Evolutionary conservation across 176 grass and related monocot species (phyloP).

Genomic region (Lolium multiflorum): DNA sequence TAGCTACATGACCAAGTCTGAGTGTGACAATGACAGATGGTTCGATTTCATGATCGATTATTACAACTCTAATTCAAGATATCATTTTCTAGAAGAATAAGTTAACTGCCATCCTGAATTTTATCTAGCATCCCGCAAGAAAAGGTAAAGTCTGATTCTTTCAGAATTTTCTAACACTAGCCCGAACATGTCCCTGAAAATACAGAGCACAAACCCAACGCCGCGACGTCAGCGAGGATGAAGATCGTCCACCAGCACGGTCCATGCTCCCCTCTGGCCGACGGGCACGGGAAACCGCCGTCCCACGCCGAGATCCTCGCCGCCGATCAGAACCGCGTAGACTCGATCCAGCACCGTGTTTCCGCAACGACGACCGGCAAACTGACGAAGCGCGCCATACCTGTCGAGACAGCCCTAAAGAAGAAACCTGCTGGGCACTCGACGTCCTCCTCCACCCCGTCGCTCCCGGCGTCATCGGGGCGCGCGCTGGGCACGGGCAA

Average conservation of each 20-base stretch:
- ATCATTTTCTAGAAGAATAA: neutral
- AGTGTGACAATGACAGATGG: slow-evolving; percentile 33
- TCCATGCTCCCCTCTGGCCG: slow-evolving; percentile 65
- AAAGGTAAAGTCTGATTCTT: neutral
- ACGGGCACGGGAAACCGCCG: slow-evolving; percentile 8
- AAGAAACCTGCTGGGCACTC: slow-evolving; percentile 20
- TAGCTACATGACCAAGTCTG: slow-evolving; percentile 7
- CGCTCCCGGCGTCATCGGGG: slow-evolving; percentile 58
- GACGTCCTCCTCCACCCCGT: slow-evolving; percentile 16
- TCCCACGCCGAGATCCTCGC: slow-evolving; percentile 65
- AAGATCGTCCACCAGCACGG: slow-evolving; percentile 64
- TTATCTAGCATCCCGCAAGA: neutral
- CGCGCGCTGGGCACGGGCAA: slow-evolving; percentile 48
- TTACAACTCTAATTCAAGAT: neutral
- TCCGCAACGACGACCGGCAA: slow-evolving; percentile 11
- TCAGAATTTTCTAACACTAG: neutral
- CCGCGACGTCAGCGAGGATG: slow-evolving; percentile 29
- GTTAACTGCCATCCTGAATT: neutral
- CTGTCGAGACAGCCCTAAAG: neutral
- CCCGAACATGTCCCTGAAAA: slow-evolving; percentile 9
- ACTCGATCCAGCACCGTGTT: slow-evolving; percentile 54
- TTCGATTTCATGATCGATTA: neutral
- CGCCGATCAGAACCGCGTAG: slow-evolving; percentile 64
- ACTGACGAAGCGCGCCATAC: neutral
- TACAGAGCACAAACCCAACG: slow-evolving; percentile 43